Base-by-base conservation (phyloP, 805 yeast genomes). In the Pichia nakasei region DNA sequence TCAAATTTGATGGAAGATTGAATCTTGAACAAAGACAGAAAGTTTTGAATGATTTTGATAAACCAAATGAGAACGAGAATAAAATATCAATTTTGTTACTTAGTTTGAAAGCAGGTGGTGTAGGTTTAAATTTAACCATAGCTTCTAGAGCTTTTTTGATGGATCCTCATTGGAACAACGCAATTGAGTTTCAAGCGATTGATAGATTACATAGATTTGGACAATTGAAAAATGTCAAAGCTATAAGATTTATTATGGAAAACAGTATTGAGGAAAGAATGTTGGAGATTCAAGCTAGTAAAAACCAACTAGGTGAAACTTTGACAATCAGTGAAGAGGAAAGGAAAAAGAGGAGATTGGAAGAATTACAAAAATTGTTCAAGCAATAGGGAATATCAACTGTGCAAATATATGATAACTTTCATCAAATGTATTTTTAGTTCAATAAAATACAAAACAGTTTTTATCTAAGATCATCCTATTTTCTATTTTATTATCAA, bases 141-240 rank as follows among this genome's bases (percentile, higher is more conserved):
- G 95, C 97, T 0, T 82, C 85, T 0, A 72, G 76, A 31, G 97
- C 94, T 3, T 87, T 80, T 53, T 72, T 89, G 75, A 82, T 91
- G 86, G 97, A 89, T 56, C 96, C 97, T 0, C 89, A 96, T 93
- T 89, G 97, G 97, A 85, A 93, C 26, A 94, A 86, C 38, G 85
- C 95, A 39, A 78, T 82, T 43, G 96, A 87, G 55, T 86, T 85
- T 41, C 96, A 87, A 60, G 96, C 96, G 0, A 85, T 88, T 47
- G 96, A 88, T 63, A 63, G 97, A 54, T 74, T 91, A 17, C 96
- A 89, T 57, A 73, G 97, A 52, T 85, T 91, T 57, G 97, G 97
- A 0, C 97, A 89, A 58, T 66, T 67, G 11, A 74, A 70, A 22
- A 72, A 71, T 35, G 97, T 91, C 13, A 76, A 75, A 48, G 88